Percentiles rank a stretch among this genome's conserved stretches.
phyloP scores from a whole-genome alignment of 1,284 basidiomycete genomes.

The Cryptococcus neoformans region DNA sequence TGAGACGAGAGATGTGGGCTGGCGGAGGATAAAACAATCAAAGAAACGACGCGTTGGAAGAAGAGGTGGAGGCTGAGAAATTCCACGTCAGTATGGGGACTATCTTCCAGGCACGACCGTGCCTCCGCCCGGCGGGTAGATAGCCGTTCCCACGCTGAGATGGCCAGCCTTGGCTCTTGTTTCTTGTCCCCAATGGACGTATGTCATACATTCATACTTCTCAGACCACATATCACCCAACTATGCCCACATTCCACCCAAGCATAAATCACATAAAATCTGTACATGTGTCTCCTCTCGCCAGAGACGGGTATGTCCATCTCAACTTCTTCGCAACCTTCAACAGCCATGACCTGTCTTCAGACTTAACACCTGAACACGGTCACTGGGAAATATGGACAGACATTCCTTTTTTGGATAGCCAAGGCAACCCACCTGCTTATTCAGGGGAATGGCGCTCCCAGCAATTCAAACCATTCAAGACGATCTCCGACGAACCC shows the following conservation, averaged over 20 bases:
- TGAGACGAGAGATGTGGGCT: not conserved
- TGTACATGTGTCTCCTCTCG: constrained; percentile 6
- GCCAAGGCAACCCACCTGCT: constrained; percentile 7
- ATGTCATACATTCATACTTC: not conserved
- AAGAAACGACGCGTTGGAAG: not conserved
- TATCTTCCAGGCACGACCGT: not conserved
- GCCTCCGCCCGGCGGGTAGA: not conserved
- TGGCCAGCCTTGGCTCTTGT: not conserved
- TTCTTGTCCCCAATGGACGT: not conserved
- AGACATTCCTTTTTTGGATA: constrained; percentile 18
- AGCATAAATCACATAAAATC: constrained; percentile 16
- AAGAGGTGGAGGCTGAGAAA: not conserved
- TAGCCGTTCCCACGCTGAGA: not conserved
- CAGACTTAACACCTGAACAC: not conserved
- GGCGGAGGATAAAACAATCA: too few species aligned
- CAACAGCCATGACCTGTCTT: constrained; percentile 10
- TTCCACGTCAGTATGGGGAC: not conserved
- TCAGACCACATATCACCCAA: not conserved
- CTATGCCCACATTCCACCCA: constrained; percentile 27
- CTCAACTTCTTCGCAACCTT: constrained; percentile 22
- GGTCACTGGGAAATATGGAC: constrained; percentile 34
- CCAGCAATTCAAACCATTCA: not conserved
- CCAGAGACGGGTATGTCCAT: constrained; percentile 10
- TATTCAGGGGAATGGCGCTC: constrained; percentile 19
- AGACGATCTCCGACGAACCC: too few species aligned